Base-by-base conservation (phyloP, 2,329 filamentous ascomycete species). In the Cladosporium sp. region DNA sequence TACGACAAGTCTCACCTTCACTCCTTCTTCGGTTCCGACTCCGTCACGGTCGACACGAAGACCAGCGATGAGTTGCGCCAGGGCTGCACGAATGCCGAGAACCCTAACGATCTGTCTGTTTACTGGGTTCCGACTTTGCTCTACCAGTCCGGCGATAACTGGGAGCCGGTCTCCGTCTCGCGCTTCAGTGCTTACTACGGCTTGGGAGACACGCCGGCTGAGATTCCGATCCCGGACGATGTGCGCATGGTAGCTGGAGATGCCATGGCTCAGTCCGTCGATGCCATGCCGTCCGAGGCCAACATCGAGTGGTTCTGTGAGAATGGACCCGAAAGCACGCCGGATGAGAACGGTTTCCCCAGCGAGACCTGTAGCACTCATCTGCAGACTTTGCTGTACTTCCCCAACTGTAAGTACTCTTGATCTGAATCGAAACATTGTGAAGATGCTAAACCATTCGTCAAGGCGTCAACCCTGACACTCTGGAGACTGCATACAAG, bases 131-230 rank as follows among this genome's bases (percentile, higher is more conserved):
- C 51, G 7, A 50, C 51, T 1, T 20, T 53, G 15, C 29, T 50
- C 32, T 45, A 50, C 37, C 32, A 45, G 24, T 44, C 40, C 2
- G 51, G 51, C 13, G 29, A 36, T 27, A 29, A 45, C 15, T 45
- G 19, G 13, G 40, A 45, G 41, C 51, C 51, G 7, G 47, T 50
- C 7, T 34, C 47, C 6, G 36, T 62, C 42, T 58, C 55, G 49
- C 68, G 70, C 47, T 77, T 77, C 65, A 71, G 64, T 32, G 71
- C 73, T 15, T 77, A 76, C 64, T 77, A 77, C 62, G 71, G 50
- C 4, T 29, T 69, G 27, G 64, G 72, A 17, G 66, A 68, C 4
- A 63, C 68, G 15, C 37, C 34, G 8, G 73, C 73, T 20, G 73
- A 76, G 54, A 61, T 76, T 6, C 56, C 71, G 12, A 72, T 76